Percentiles rank a stretch among this genome's conserved stretches.
Evolutionary conservation across 1,139 yeast genomes (phyloP).

Genomic region (Suhomyces atakaporum): DNA sequence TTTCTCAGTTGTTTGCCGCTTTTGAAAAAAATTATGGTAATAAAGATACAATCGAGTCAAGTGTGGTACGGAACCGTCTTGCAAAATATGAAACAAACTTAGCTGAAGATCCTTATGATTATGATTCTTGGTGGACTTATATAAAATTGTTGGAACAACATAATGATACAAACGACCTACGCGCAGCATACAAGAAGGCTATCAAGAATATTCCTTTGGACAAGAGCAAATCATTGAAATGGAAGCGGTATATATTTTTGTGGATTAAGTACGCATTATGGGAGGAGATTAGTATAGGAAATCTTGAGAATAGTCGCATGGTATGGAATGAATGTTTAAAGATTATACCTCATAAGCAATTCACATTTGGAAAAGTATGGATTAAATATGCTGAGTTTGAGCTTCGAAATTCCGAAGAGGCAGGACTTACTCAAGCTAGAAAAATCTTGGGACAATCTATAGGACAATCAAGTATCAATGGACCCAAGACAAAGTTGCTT

Average conservation of each 20-base stretch:
- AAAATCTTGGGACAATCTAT: conserved; percentile 72
- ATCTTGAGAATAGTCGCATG: conserved; percentile 49
- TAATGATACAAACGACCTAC: conserved; percentile 5
- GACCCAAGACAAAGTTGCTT: conserved; percentile 62
- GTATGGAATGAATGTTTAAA: conserved; percentile 53
- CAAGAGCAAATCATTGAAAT: conserved; percentile 41
- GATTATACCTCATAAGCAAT: conserved; percentile 55
- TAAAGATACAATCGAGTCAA: conserved; percentile 51
- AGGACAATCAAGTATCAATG: conserved; percentile 48
- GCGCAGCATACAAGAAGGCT: conserved; percentile 47
- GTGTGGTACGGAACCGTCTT: conserved; percentile 56
- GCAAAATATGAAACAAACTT: conserved; percentile 55
- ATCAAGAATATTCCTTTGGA: conserved; percentile 37
- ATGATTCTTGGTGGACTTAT: conserved; percentile 83
- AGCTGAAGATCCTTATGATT: conserved; percentile 52
- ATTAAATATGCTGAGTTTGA: conserved; percentile 71
- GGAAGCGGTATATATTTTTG: conserved; percentile 70
- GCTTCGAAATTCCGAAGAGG: conserved; percentile 50
- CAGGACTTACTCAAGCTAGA: conserved; percentile 53
- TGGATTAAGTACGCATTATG: conserved; percentile 71
- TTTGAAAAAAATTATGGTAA: conserved; percentile 71
- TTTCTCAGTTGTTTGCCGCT: conserved; percentile 53
- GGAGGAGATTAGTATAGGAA: conserved; percentile 54
- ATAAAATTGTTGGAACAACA: conserved; percentile 30
- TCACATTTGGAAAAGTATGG: conserved; percentile 80